phyloP scores from a whole-genome alignment of 2,329 filamentous ascomycete genomes.

The Diaporthe amygdali region DNA sequence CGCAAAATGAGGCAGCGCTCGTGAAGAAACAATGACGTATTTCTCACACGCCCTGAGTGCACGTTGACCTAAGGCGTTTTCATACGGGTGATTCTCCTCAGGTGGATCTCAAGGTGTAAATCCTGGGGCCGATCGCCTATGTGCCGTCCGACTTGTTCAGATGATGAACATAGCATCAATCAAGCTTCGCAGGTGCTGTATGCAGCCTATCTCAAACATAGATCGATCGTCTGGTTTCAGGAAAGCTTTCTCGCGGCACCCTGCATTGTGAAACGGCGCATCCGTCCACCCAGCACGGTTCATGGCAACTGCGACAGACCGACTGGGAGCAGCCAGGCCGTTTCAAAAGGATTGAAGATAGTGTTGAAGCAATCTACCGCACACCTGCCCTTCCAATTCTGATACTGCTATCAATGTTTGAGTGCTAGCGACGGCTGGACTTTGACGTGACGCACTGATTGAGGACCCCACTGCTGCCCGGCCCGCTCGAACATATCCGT shows the following conservation, averaged over 20 bases:
- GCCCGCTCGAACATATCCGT: not conserved
- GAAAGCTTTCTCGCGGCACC: not conserved
- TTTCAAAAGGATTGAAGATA: not conserved
- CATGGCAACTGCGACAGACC: not conserved
- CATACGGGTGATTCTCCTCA: not conserved
- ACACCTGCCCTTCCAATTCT: not conserved
- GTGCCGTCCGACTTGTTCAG: not conserved
- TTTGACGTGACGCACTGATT: not conserved
- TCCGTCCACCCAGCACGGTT: not conserved
- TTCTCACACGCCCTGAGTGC: too few species aligned
- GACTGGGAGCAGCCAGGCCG: not conserved
- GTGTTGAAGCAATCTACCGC: not conserved
- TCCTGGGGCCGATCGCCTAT: not conserved
- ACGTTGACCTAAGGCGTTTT: too few species aligned
- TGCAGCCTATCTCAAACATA: not conserved
- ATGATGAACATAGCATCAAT: not conserved
- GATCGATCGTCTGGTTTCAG: constrained; percentile 8
- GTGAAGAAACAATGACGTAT: not conserved
- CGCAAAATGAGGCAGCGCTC: not conserved
- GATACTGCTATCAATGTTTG: not conserved
- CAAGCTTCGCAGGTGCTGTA: not conserved
- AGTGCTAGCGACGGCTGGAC: not conserved
- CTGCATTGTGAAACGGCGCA: constrained; percentile 8
- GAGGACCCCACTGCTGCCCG: not conserved
- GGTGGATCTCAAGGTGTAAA: not conserved